Conservation (phyloP, 2,329 filamentous ascomycete species). For the Apiospora marii region DNA sequence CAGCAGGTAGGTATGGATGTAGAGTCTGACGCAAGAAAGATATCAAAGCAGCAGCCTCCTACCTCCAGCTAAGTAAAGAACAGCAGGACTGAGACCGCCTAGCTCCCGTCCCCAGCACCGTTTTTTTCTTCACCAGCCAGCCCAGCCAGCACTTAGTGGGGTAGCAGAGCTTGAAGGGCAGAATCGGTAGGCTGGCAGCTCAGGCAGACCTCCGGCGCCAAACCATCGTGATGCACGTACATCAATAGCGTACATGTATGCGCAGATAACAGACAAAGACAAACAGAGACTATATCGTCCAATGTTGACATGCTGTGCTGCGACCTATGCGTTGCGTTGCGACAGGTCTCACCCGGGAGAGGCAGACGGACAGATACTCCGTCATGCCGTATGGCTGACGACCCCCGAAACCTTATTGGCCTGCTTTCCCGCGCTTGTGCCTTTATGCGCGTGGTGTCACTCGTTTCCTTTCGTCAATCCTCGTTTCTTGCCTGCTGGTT, state of each 20-base stretch:
- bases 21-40: constrained; percentile 12
- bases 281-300: not conserved
- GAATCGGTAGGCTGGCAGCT: not conserved
- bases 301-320: not conserved
- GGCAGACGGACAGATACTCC: constrained; percentile 11
- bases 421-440: constrained; percentile 2
- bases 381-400: constrained; percentile 18
- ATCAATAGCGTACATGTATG: not conserved
- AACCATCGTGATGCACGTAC: not conserved
- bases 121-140: constrained; percentile 16
- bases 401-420: constrained; percentile 19
- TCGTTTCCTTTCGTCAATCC: not conserved
- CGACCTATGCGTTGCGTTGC: constrained; percentile 2
- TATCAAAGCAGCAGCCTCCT: constrained; percentile 5
- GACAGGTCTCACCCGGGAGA: constrained; percentile 17
- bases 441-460: constrained; percentile 15
- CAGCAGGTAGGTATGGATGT: not conserved
- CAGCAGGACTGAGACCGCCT: not conserved
- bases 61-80: not conserved
- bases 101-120: constrained; percentile 10
- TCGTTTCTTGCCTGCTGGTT: not conserved
- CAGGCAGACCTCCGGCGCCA: not conserved
- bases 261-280: not conserved
- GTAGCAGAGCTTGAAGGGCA: not conserved
- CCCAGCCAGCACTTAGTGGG: constrained; percentile 12